A percentile compares a stretch with the other conserved stretches of the same genome.
Evolutionary conservation across 164 flowering plant genomes (phyloP).

Genomic region (Hamamelis virginiana): DNA sequence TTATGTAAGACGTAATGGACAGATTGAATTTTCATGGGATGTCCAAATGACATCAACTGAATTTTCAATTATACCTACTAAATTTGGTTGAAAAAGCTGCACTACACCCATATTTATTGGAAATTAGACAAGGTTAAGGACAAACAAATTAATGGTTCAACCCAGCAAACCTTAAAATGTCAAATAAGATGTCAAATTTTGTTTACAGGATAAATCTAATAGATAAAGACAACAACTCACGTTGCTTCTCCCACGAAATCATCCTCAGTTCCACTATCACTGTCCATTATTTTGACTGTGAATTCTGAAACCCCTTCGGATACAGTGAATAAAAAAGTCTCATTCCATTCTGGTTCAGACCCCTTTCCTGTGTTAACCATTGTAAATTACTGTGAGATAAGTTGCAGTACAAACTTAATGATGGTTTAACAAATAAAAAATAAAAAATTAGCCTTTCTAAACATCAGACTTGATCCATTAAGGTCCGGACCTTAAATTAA

Average conservation of each 20-base stretch:
- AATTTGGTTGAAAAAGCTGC: too few relatives aligned
- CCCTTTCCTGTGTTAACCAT: slow-evolving; percentile 59
- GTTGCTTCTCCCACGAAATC: slow-evolving; percentile 78
- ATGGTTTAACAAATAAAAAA: neutral
- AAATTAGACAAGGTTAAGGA: neutral
- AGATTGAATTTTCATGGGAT: neutral
- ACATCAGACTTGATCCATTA: too few relatives aligned
- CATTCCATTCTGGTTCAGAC: slow-evolving; percentile 82
- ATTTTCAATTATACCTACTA: too few relatives aligned
- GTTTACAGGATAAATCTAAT: neutral
- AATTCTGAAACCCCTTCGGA: slow-evolving; percentile 52
- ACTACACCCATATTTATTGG: too few relatives aligned
- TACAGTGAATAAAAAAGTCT: slow-evolving; percentile 66
- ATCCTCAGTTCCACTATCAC: slow-evolving; percentile 51
- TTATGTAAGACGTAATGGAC: neutral
- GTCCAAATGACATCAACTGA: neutral
- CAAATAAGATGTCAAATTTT: neutral
- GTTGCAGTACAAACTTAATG: neutral
- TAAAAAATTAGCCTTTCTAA: neutral
- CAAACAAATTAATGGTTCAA: neutral
- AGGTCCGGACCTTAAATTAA: too few relatives aligned
- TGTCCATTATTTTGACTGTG: slow-evolving; percentile 63
- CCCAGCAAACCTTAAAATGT: neutral
- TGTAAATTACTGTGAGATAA: neutral
- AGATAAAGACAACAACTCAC: slow-evolving; percentile 34